Base-by-base conservation (phyloP, 495 filamentous ascomycete species). In the Aspergillus funiculosus region DNA sequence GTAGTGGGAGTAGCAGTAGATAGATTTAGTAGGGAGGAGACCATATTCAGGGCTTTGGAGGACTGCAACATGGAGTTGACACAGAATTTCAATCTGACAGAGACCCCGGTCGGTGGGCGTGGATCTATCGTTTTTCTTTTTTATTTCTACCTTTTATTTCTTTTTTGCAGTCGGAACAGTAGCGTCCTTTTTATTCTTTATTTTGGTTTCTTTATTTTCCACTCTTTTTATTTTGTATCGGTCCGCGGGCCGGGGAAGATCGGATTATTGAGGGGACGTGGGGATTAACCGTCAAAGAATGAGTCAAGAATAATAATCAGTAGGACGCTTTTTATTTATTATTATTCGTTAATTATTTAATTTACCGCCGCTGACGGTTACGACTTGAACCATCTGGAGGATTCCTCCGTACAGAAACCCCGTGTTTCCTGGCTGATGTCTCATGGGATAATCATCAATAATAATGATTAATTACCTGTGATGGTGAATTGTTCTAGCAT, bases 201-300 rank as follows among this genome's bases (percentile, higher is more conserved):
- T 39, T 40, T 42, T 31, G 21, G 31, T 31, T 46, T 45, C 25
- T 42, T 48, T 44, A 15, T 44, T 25, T 32, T 42, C 15, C 18
- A 35, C 34, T 42, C 6, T 26, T 7, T 39, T 39, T 39, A 11
- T 25, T 30, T 17, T 50, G 30, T 24, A 35, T 43, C 53, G 50
- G 50, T 40, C 50, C 54, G 50, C 54, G 54, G 54, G 43, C 54
- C 54, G 54, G 54, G 54, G 54, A 57, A 51, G 43, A 46, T 57
- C 54, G 54, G 54, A 52, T 57, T 19, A 39, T 32, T 50, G 43
- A 44, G 46, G 48, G 46, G 45, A 39, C 43, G 39, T 47, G 50
- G 46, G 39, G 42, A 52, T 38, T 30, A 41, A 45, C 20, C 47
- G 60, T 50, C 41, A 46, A 51, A 51, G 36, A 47, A 40, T 38